These are phyloP conservation scores for Corynascus novoguineensis DNA, from an alignment of 495 filamentous ascomycete species.

Conservation along the genomic window DNA sequence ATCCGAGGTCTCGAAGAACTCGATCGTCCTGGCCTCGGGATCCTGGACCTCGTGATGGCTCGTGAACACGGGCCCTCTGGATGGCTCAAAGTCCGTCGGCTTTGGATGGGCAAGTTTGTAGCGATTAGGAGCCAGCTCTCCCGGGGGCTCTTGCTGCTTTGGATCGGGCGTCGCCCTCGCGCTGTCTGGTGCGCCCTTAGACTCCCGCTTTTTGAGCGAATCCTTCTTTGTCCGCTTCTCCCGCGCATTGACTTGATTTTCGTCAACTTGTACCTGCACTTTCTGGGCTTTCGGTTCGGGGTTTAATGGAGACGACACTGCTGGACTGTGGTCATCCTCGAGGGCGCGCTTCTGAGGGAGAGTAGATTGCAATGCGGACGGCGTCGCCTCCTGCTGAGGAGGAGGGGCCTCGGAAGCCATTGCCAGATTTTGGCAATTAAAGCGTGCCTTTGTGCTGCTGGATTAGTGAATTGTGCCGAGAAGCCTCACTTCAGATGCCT, in stretches of 20 bases:
- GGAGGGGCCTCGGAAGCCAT: constrained; percentile 37
- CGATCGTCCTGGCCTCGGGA: constrained; percentile 42
- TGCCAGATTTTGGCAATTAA: neutral
- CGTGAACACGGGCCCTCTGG: constrained; percentile 50
- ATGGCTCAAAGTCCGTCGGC: constrained; percentile 52
- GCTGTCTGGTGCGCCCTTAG: constrained; percentile 52
- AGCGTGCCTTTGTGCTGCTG: neutral
- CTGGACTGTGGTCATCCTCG: constrained; percentile 50
- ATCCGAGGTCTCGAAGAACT: constrained; percentile 59
- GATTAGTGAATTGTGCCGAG: neutral
- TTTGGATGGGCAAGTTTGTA: constrained; percentile 57
- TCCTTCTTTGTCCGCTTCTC: constrained; percentile 60
- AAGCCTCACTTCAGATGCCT: no score
- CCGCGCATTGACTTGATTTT: constrained; percentile 36
- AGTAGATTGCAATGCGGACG: constrained; percentile 36
- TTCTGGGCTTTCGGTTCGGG: constrained; percentile 44
- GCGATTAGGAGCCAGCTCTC: constrained; percentile 46
- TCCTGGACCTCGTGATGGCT: constrained; percentile 43
- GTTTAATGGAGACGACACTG: constrained; percentile 59
- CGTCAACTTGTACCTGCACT: constrained; percentile 30
- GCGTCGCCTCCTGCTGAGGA: constrained; percentile 40
- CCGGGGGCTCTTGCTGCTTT: constrained; percentile 46
- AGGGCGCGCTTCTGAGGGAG: constrained; percentile 56
- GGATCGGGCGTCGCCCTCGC: constrained; percentile 51
- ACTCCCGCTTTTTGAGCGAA: constrained; percentile 71